phyloP scores from a whole-genome alignment of 768 basidiomycete genomes.

The Rhodosporidiobolus odoratus region DNA sequence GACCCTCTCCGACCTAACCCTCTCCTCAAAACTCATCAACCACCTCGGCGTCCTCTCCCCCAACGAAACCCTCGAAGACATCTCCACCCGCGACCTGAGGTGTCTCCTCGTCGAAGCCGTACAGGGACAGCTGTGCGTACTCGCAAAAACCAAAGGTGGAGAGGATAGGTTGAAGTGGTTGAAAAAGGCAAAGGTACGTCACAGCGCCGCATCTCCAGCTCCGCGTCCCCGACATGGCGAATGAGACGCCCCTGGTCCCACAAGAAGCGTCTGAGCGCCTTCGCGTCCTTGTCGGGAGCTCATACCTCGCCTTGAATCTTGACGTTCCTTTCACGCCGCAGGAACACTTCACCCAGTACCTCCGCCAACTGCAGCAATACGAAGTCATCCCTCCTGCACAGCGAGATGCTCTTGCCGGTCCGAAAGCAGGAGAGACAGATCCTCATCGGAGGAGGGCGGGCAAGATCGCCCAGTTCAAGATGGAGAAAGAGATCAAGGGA shows the following conservation, averaged over 20 bases:
- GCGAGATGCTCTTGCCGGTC: conserved; percentile 44
- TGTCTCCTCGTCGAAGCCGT: conserved; percentile 71
- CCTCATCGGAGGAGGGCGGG: conserved; percentile 68
- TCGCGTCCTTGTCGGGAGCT: no score
- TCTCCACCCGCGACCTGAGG: conserved; percentile 67
- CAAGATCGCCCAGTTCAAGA: conserved; percentile 85
- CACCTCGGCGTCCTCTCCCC: conserved; percentile 70
- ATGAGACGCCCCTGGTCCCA: no score
- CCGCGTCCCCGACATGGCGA: no score
- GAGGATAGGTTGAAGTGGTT: conserved; percentile 59
- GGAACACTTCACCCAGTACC: conserved; percentile 37
- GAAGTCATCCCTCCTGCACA: conserved; percentile 62
- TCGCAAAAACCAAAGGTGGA: conserved; percentile 56
- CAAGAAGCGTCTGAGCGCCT: no score
- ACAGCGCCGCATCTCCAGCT: no score
- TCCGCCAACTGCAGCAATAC: conserved; percentile 54
- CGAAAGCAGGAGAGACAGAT: conserved; percentile 50
- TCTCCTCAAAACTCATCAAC: conserved; percentile 55
- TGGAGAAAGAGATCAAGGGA: conserved; percentile 60
- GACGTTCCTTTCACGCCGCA: background rate
- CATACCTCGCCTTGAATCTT: no score
- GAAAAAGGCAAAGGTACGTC: conserved; percentile 57
- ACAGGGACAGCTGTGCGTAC: conserved; percentile 61
- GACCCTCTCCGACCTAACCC: conserved; percentile 57
- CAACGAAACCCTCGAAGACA: conserved; percentile 76